Evolutionary conservation across 2,329 filamentous ascomycete genomes (phyloP).

Genomic region (Tolypocladium paradoxum): DNA sequence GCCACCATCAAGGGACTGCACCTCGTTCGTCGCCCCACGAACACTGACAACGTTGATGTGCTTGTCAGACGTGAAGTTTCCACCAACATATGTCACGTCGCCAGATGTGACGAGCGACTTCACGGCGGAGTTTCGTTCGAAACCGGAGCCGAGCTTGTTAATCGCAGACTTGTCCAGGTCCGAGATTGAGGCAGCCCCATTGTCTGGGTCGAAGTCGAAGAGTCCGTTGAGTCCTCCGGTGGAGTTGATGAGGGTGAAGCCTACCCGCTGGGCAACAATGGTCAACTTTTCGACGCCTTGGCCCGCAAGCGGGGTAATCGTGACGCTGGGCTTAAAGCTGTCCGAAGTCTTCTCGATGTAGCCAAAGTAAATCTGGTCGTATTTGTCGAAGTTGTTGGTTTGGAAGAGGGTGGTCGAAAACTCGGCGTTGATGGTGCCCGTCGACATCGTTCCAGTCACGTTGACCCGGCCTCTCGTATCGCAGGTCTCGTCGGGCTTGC

Average conservation of each 20-base stretch:
- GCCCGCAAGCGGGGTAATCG: slow-evolving; percentile 56
- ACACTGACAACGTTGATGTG: slow-evolving; percentile 72
- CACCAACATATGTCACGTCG: slow-evolving; percentile 63
- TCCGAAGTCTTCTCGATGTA: slow-evolving; percentile 64
- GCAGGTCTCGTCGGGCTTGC: slow-evolving; percentile 69
- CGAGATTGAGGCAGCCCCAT: slow-evolving; percentile 40
- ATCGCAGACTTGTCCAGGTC: slow-evolving; percentile 64
- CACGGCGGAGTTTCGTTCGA: slow-evolving; percentile 58
- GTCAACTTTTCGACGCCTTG: slow-evolving; percentile 54
- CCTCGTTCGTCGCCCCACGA: slow-evolving; percentile 44
- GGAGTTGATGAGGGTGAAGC: slow-evolving; percentile 63
- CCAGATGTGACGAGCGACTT: slow-evolving; percentile 55
- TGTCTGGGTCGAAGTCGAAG: slow-evolving; percentile 70
- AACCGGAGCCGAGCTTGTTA: slow-evolving; percentile 61
- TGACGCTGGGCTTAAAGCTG: slow-evolving; percentile 71
- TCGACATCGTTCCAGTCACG: slow-evolving; percentile 61
- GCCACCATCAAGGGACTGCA: slow-evolving; percentile 56
- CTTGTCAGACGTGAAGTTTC: slow-evolving; percentile 64
- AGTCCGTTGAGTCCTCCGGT: slow-evolving; percentile 79
- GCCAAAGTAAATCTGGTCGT: slow-evolving; percentile 83
- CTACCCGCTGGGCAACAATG: slow-evolving; percentile 81
- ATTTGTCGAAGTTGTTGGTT: slow-evolving; percentile 94
- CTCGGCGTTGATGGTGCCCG: slow-evolving; percentile 31
- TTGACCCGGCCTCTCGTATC: slow-evolving; percentile 67
- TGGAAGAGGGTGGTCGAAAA: slow-evolving; percentile 63